phyloP scores from a whole-genome alignment of 495 filamentous ascomycete genomes.

The Penicillium diatomitis region DNA sequence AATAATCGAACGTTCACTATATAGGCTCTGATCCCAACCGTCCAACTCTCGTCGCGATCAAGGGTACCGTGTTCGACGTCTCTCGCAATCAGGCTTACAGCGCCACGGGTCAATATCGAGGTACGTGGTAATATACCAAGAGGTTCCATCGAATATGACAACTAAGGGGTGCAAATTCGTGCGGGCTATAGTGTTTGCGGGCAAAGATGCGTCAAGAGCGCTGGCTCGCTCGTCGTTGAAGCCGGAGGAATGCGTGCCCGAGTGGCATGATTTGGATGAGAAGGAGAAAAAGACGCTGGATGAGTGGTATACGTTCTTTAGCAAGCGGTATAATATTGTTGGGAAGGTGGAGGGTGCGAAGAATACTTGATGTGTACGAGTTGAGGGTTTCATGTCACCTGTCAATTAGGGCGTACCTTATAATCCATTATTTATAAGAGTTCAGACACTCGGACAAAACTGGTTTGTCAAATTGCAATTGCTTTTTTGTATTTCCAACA shows the following conservation, averaged over 20 bases:
- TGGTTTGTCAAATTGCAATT: conserved; percentile 11
- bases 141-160: too few relatives aligned
- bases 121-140: conserved; percentile 37
- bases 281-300: conserved; percentile 76
- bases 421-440: too few relatives aligned
- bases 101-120: conserved; percentile 74
- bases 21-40: conserved; percentile 51
- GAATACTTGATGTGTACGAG: conserved; percentile 14
- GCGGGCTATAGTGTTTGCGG: conserved; percentile 66
- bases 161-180: neutral
- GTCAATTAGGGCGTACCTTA: too few relatives aligned
- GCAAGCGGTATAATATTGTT: conserved; percentile 89
- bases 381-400: too few relatives aligned
- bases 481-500: conserved; percentile 10
- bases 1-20: too few relatives aligned
- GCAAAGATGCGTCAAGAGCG: conserved; percentile 87
- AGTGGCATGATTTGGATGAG: conserved; percentile 80
- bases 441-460: too few relatives aligned
- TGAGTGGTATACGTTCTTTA: conserved; percentile 94
- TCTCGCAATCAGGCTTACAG: conserved; percentile 75
- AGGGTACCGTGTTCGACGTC: conserved; percentile 92
- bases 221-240: conserved; percentile 82
- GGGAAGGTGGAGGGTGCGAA: conserved; percentile 56
- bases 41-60: conserved; percentile 89
- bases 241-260: conserved; percentile 67